Evolutionary conservation across 768 basidiomycete genomes (phyloP), one percentile per base, ranked within the genome.

Genomic region (Mycena galericulata): DNA sequence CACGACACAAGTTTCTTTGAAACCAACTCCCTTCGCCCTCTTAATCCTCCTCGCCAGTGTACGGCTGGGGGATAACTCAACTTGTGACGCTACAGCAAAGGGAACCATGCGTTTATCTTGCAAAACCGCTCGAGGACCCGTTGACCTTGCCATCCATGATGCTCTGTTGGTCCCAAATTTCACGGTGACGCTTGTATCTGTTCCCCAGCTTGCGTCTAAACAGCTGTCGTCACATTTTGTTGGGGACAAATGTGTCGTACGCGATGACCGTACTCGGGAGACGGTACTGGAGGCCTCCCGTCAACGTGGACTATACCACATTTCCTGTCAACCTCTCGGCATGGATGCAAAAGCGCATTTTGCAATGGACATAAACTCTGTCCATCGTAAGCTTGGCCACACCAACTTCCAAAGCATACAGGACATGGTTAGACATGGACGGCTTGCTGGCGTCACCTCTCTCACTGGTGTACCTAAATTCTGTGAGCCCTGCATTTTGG

Each of bases 321-420:
- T 57, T 5, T 15, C 36, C n/a, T 22, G 26, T 18, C 38, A 57
- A 29, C 55, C 55, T 0, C 15, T 57, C 8, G 24, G 40, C 26
- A 24, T 27, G 11, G 20, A 22, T 7, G 55, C 40, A 27, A 36
- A 43, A 3, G 55, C 55, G 17, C 55, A 41, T 26, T 36, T n/a
- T 29, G 15, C 55, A 17, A 14, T 57, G 11, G 55, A 57, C 55
- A 57, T 57, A 40, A 57, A 57, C 22, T 9, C 43, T 17, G 38
- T 57, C 15, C 55, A 57, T 24, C 55, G 40, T 30, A 36, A 24
- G 18, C 40, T 57, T 36, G 55, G 27, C 4, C 55, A 57, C 55
- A n/a, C 43, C 17, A 30, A 24, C 1, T 26, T 49, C 12, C 32
- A 60, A 8, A 32, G 46, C 11, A n/a, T 47, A 18, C 17, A 4